Evolutionary conservation across 352 stramenopile species (phyloP).

Genomic region (Globisporangium paroecandrum): DNA sequence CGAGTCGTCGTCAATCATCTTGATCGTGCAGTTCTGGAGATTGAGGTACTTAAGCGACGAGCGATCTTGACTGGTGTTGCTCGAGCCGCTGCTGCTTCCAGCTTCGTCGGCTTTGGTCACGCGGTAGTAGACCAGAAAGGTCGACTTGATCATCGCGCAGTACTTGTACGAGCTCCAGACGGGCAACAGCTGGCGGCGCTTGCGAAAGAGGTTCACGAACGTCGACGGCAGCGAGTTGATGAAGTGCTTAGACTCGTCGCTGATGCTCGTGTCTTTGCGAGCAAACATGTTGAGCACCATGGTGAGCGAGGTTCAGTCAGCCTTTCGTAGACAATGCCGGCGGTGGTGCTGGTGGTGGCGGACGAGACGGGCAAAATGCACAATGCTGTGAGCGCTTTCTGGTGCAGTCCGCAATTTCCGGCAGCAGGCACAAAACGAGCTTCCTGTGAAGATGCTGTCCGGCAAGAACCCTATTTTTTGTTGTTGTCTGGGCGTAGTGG

Average conservation of each 20-base stretch:
- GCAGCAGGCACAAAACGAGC: neutral
- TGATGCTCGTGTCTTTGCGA: slow-evolving; percentile 64
- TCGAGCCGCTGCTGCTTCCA: slow-evolving; percentile 21
- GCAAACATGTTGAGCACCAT: slow-evolving; percentile 84
- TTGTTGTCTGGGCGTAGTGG: neutral
- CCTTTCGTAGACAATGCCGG: neutral
- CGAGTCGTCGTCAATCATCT: slow-evolving; percentile 70
- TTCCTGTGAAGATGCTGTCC: neutral
- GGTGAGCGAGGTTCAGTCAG: neutral
- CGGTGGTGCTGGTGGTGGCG: neutral
- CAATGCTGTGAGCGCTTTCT: neutral
- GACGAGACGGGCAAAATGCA: neutral
- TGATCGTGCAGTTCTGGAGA: slow-evolving; percentile 70
- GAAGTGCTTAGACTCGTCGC: slow-evolving; percentile 79
- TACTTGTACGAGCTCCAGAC: slow-evolving; percentile 87
- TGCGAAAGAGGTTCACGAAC: slow-evolving; percentile 85
- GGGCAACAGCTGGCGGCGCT: slow-evolving; percentile 72
- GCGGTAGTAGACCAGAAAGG: slow-evolving; percentile 81
- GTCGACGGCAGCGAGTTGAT: slow-evolving; percentile 79
- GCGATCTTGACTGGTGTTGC: neutral
- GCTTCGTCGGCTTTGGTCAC: slow-evolving; percentile 48
- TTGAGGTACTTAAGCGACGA: slow-evolving; percentile 73
- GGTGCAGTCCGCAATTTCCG: neutral
- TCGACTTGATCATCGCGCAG: slow-evolving; percentile 87
- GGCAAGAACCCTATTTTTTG: neutral